Conservation (phyloP, 2,329 filamentous ascomycete genomes). For the Chaetomiaceae sp. region DNA sequence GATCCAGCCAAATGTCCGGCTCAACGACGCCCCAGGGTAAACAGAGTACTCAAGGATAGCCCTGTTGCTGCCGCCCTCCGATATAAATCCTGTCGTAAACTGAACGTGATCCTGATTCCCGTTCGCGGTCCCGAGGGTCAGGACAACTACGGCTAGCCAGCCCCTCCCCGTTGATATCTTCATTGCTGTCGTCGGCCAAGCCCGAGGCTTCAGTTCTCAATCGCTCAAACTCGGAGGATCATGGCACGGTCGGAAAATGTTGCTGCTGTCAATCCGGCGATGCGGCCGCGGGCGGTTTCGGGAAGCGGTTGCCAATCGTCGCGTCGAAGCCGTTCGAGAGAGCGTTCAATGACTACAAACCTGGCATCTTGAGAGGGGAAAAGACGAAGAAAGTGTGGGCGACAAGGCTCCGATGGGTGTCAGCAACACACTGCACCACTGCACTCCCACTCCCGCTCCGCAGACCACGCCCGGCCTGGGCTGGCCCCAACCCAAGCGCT, state of each 20-base stretch:
- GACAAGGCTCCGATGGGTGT: slow-evolving; percentile 11
- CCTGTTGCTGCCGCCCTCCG: no score
- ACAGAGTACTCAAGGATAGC: no score
- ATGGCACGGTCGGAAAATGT: background rate
- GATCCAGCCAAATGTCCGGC: background rate
- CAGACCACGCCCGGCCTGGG: background rate
- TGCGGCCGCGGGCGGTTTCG: background rate
- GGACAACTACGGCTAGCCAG: slow-evolving; percentile 17
- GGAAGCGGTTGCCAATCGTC: background rate
- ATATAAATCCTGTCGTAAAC: background rate
- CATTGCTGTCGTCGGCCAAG: slow-evolving; percentile 10
- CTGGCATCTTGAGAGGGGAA: background rate
- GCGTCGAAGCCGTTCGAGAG: background rate
- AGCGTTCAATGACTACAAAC: background rate
- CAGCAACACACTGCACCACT: background rate
- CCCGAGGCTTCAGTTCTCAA: background rate
- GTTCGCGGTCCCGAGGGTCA: slow-evolving; percentile 5
- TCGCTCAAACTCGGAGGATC: slow-evolving; percentile 1
- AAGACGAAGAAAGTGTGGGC: background rate
- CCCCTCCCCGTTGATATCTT: slow-evolving; percentile 13
- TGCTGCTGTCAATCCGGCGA: background rate
- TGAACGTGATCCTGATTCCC: background rate
- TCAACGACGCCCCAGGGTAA: no score
- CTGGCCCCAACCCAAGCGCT: slow-evolving; percentile 11
- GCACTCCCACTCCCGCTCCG: no score